Base-by-base conservation (phyloP, 1,139 yeast genomes). In the Wickerhamomyces sp. region DNA sequence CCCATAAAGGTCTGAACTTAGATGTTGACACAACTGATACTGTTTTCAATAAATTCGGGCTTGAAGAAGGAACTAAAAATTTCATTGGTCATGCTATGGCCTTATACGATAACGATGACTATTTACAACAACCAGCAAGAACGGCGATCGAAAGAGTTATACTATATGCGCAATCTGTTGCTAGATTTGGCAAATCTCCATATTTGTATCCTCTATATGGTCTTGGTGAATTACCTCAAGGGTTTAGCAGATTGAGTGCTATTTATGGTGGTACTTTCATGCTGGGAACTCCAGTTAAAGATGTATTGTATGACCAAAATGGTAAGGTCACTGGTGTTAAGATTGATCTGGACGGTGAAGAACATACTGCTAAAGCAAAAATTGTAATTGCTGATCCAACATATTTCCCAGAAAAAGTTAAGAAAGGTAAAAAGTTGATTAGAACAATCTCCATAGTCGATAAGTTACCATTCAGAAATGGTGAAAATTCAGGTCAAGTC, bases 81-180 rank as follows among this genome's bases (percentile, higher is more conserved):
- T 92, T 92, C 58, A 86, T 94, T 52, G 99, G 98, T 32, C 98
- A 92, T 63, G 94, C 98, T 15, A 94, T 92, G 98, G 99, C 97
- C 7, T 74, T 92, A 46, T 90, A 96, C 85, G 76, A 95, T 24
- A 90, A 89, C 52, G 98, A 92, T 58, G 92, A 87, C 45, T 92
- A 92, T 62, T 68, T 92, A 58, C 76, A 72, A 49, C 81, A 87
- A 63, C 96, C 96, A 8, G 97, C 97, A 5, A 78, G 96, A 59
- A 96, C 92, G 56, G 82, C 97, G 14, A 78, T 85, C 55, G 94
- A 90, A 59, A 76, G 98, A 61, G 79, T 92, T 46, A 65, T 87
- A 40, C 73, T 92, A 51, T 92, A 92, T 58, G 83, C 88, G 36
- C 88, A 86, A 54, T 86, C 96, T 10, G 95, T 94, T 43, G 94